A percentile compares a stretch with the other conserved stretches of the same genome.
Conservation (phyloP, 2,329 filamentous ascomycete species). For the Monosporascus sp. region DNA sequence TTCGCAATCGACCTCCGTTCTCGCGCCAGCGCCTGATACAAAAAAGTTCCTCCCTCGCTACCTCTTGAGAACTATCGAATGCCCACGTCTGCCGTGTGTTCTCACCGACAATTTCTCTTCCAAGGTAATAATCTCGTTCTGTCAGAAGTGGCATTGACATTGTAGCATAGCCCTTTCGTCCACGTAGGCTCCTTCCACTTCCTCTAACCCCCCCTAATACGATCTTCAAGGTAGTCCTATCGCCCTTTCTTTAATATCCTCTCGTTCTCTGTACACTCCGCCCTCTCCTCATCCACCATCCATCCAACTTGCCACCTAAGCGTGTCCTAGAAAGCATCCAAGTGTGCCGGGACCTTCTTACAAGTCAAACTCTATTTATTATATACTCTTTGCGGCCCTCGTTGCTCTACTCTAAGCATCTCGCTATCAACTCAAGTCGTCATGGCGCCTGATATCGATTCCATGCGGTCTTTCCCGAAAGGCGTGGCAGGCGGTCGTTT, state of each 20-base stretch:
- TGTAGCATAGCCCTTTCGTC: not conserved
- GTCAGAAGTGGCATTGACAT: not conserved
- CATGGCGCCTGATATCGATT: constrained; percentile 73
- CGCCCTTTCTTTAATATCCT: not conserved
- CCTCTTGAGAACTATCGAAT: not conserved
- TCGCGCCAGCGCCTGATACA: not conserved
- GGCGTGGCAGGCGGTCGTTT: constrained; percentile 17
- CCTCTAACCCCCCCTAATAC: not conserved
- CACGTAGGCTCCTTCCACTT: not conserved
- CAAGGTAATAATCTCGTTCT: not conserved
- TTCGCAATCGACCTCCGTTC: not conserved
- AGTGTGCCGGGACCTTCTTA: not conserved
- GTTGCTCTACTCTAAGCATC: constrained; percentile 3
- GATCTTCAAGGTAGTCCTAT: not conserved
- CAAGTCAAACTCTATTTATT: constrained; percentile 3
- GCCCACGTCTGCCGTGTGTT: not conserved
- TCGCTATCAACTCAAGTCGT: constrained; percentile 8
- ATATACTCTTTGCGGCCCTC: constrained; percentile 2
- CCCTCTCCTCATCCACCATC: not conserved
- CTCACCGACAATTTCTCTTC: not conserved
- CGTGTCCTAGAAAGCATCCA: not conserved
- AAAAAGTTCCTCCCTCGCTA: not conserved
- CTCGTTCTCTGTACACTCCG: not conserved
- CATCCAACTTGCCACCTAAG: not conserved
- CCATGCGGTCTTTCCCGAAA: constrained; percentile 52